Conservation (phyloP, 1,284 basidiomycete genomes). For the Pseudozyma hubeiensis region DNA sequence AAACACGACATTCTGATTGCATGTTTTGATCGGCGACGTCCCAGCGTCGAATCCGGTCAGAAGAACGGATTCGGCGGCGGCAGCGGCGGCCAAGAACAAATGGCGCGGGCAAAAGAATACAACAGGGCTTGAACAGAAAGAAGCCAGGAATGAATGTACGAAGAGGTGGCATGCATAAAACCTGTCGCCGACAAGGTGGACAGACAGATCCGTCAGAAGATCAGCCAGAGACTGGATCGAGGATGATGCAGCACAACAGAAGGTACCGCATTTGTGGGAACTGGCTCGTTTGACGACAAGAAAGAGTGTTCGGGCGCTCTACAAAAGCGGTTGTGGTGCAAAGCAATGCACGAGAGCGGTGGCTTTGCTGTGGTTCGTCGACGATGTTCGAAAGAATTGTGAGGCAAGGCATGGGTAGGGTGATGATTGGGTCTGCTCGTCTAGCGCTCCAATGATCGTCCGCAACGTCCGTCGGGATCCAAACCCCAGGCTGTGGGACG, state of each 20-base stretch:
- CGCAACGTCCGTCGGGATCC: not conserved
- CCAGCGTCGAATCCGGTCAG: too few species aligned
- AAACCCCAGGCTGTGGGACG: too few species aligned
- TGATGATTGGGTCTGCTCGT: too few species aligned
- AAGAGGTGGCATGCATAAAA: too few species aligned
- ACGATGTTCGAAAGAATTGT: not conserved
- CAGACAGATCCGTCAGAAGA: conserved; percentile 17
- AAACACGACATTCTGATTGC: not conserved
- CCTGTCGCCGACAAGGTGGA: too few species aligned
- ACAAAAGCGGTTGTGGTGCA: too few species aligned
- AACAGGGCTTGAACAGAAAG: not conserved
- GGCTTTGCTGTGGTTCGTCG: not conserved
- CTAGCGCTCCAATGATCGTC: not conserved
- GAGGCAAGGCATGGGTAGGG: not conserved
- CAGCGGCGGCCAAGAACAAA: conserved; percentile 4
- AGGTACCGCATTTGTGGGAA: conserved; percentile 5
- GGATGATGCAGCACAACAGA: conserved; percentile 36
- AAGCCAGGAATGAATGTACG: conserved; percentile 11
- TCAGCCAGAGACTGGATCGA: not conserved
- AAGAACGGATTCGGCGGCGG: not conserved
- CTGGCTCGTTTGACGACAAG: not conserved
- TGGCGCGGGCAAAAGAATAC: too few species aligned
- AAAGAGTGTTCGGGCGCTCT: not conserved
- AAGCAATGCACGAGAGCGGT: not conserved
- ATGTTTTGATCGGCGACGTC: conserved; percentile 8